Conservation (phyloP, 805 yeast species). For the Crinitomyces ghanaensis region DNA sequence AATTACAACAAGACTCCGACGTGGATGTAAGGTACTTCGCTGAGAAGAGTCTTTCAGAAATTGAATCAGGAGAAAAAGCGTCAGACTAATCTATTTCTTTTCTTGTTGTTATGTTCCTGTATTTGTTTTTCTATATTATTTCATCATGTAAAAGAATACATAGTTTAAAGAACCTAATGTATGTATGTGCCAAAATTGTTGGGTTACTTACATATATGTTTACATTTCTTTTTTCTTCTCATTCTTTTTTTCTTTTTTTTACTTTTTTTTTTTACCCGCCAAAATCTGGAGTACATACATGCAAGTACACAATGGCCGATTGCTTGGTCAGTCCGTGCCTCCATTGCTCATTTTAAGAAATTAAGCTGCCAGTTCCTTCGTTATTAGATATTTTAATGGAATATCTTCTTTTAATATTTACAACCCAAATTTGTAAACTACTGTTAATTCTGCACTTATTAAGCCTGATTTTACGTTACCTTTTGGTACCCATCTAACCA, state of each 20-base stretch:
- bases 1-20: slow-evolving; percentile 61
- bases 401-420: too few relatives aligned
- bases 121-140: slow-evolving; percentile 1
- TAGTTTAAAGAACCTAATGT: slow-evolving; percentile 1
- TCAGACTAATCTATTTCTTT: background rate
- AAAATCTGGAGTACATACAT: background rate
- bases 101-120: slow-evolving; percentile 1
- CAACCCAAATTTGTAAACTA: too few relatives aligned
- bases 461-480: too few relatives aligned
- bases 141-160: background rate
- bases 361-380: too few relatives aligned
- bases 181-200: slow-evolving; percentile 1
- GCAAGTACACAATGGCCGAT: background rate
- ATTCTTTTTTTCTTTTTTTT: slow-evolving; percentile 1
- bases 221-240: background rate
- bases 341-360: too few relatives aligned
- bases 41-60: slow-evolving; percentile 42
- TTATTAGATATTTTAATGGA: too few relatives aligned
- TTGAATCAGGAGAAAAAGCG: slow-evolving; percentile 12
- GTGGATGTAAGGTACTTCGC: slow-evolving; percentile 87
- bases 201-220: background rate
- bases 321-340: too few relatives aligned
- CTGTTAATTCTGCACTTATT: too few relatives aligned
- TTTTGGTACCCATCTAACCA: too few relatives aligned
- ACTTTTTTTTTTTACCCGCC: background rate